phyloP scores from a whole-genome alignment of 768 basidiomycete genomes.

The Auricularia cornea region DNA sequence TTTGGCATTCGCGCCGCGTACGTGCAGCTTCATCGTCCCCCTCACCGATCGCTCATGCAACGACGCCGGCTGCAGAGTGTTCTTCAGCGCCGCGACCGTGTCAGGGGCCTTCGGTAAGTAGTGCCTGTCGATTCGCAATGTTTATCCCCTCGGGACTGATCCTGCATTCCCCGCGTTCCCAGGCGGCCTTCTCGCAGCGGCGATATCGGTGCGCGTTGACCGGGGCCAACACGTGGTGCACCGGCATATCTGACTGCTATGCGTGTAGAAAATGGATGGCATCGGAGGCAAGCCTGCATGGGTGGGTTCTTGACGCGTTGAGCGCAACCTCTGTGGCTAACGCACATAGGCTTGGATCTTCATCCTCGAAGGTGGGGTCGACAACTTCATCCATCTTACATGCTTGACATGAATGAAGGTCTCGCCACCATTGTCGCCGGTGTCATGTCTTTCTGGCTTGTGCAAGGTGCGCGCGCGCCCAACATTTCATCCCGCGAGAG shows the following conservation, averaged over 20 bases:
- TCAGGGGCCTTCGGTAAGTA: slow-evolving; percentile 57
- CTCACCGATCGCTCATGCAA: background rate
- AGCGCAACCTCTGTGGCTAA: too few relatives aligned
- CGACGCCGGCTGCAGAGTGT: slow-evolving; percentile 25
- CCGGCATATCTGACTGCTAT: background rate
- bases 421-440: slow-evolving; percentile 62
- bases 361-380: slow-evolving; percentile 45
- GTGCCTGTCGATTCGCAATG: background rate
- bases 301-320: background rate
- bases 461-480: slow-evolving; percentile 43
- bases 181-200: slow-evolving; percentile 21
- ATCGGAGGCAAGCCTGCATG: background rate
- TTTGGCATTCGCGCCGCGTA: slow-evolving; percentile 50
- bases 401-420: slow-evolving; percentile 14
- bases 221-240: background rate
- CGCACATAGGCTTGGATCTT: slow-evolving; percentile 68
- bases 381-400: background rate
- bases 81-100: slow-evolving; percentile 71
- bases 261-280: background rate
- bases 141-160: slow-evolving; percentile 21
- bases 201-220: slow-evolving; percentile 1
- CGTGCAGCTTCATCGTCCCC: background rate
- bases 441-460: slow-evolving; percentile 59
- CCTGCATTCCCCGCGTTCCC: slow-evolving; percentile 24
- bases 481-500: too few relatives aligned